Base-by-base conservation (phyloP, 106 monocot genomes). In the Agapanthus africanus region DNA sequence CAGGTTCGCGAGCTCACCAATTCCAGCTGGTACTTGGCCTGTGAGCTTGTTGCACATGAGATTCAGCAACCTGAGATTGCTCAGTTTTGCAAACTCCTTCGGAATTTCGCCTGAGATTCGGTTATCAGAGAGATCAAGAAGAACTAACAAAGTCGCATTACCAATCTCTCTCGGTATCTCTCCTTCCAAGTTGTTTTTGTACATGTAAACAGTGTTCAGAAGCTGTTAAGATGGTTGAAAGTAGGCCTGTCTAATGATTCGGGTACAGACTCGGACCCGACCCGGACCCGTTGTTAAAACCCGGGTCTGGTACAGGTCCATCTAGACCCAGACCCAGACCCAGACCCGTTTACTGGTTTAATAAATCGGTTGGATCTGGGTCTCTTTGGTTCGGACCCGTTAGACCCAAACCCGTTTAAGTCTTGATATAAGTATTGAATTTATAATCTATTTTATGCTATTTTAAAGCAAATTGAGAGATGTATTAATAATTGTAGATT, bases 101-200 rank as follows among this genome's bases (percentile, higher is more conserved):
- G 90, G 94, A 8, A 94, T 90, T 19, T 19, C 10, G 19, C 94
- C 94, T 16, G 84, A 72, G 50, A 94, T 73, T 61, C 27, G 32
- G 69, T 94, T 94, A 66, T 90, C 94, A 15, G 94, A 94, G 11
- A 94, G 70, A 61, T 94, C 90, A 1, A 94, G 66, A 73, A 87
- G 73, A 10, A 66, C 62, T 40, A 94, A 49, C 28, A 82, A 74
- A 10, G 87, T 73, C 8, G 83, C 33, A 50, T 87, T 87, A 15
- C 94, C 90, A 0, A 94, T 19, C 42, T 84, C 87, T 44, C 49
- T 87, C 19, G 94, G 94, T 13, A 94, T 90, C 37, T 71, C 70
- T 1, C 94, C 94, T 16, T 73, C 74, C 21, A 94, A 52, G 26
- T 79, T 79, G 71, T 94, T 94, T 73, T 79, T 83, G 77, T 80